phyloP scores from a whole-genome alignment of 2,329 filamentous ascomycete species.

The Bimuria novae-zelandiae region DNA sequence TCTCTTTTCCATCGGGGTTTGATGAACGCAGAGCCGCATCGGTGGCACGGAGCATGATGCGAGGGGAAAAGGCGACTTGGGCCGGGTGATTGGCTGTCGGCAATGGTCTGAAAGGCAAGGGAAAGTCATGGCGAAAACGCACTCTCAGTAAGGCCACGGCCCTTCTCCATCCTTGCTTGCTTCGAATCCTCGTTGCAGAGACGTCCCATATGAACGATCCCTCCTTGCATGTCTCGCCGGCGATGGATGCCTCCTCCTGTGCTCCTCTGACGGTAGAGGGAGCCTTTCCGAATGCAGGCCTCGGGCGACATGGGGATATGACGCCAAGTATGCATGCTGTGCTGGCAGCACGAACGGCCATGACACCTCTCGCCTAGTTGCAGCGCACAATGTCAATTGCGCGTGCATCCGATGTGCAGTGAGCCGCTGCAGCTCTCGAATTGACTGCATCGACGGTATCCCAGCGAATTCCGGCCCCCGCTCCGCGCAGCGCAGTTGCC shows the following conservation, averaged over 20 bases:
- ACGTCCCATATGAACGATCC: neutral
- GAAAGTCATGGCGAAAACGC: conserved; percentile 1
- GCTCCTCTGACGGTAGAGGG: neutral
- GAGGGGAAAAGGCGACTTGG: neutral
- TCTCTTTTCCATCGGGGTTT: neutral
- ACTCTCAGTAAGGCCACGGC: neutral
- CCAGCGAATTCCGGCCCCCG: neutral
- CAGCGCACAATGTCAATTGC: conserved; percentile 6
- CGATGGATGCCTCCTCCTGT: neutral
- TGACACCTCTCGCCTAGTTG: conserved; percentile 6
- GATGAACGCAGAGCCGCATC: neutral
- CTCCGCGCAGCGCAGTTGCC: neutral
- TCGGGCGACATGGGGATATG: conserved; percentile 5
- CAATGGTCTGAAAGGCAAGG: neutral
- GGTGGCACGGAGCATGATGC: neutral
- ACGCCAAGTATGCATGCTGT: conserved; percentile 6
- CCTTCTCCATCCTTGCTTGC: conserved; percentile 3
- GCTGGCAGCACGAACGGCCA: conserved; percentile 3
- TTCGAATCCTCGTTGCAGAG: neutral
- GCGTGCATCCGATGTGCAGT: neutral
- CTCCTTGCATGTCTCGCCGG: neutral
- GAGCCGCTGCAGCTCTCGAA: neutral
- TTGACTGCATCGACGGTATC: neutral
- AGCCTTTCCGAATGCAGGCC: conserved; percentile 2
- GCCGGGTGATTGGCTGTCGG: conserved; percentile 5